Evolutionary conservation across 2,329 filamentous ascomycete genomes (phyloP).

Genomic region (Fusarium nygamai): DNA sequence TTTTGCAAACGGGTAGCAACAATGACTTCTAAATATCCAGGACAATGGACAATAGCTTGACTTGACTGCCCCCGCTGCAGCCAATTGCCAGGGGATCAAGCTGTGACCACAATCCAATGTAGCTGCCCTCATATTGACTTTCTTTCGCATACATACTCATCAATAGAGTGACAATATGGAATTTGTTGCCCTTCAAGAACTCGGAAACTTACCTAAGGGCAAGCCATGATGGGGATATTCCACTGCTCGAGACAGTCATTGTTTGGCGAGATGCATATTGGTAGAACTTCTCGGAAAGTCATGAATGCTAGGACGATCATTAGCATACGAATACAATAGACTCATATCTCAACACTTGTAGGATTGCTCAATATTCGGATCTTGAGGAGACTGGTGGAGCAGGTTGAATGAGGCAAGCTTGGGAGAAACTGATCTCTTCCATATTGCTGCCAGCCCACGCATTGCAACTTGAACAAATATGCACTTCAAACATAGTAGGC

Average conservation of each 20-base stretch:
- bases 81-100: background rate
- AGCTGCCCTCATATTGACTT: background rate
- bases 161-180: background rate
- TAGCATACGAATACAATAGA: background rate
- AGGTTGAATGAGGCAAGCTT: background rate
- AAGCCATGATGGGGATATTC: background rate
- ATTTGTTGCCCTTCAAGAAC: background rate
- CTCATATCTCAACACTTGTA: background rate
- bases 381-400: background rate
- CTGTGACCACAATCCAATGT: too few relatives aligned
- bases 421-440: background rate
- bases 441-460: background rate
- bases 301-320: accelerated
- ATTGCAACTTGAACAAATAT: background rate
- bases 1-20: background rate
- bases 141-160: background rate
- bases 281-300: background rate
- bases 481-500: background rate
- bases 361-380: background rate
- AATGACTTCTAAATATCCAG: background rate
- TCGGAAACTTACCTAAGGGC: too few relatives aligned
- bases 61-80: background rate
- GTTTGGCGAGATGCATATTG: background rate
- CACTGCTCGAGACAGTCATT: background rate
- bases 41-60: background rate